Evolutionary conservation across 169 alveolate species (phyloP).

Genomic region (Fabrea salina): DNA sequence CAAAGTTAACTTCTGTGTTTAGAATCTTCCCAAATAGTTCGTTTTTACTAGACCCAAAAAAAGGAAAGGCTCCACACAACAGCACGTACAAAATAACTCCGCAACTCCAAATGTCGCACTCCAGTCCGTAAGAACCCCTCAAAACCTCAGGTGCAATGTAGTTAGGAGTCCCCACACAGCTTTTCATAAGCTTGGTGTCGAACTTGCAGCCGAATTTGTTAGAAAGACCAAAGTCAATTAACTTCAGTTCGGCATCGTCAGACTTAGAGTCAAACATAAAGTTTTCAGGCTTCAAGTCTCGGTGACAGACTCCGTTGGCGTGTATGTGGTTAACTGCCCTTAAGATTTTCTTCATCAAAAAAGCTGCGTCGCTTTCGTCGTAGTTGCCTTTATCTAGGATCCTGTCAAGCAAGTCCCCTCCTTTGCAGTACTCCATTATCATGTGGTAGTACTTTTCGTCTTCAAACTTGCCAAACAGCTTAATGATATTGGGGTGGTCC

Average conservation of each 20-base stretch:
- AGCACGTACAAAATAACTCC: conserved; percentile 25
- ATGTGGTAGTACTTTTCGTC: conserved; percentile 50
- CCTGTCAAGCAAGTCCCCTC: conserved; percentile 38
- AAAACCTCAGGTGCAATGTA: conserved; percentile 40
- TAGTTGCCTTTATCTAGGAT: neutral
- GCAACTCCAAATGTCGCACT: conserved; percentile 35
- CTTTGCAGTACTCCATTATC: conserved; percentile 61
- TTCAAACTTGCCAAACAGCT: conserved; percentile 58
- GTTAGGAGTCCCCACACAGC: conserved; percentile 35
- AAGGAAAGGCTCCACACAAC: conserved; percentile 26
- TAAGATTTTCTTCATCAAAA: neutral
- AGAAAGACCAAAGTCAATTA: conserved; percentile 69
- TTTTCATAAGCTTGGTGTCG: neutral
- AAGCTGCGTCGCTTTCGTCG: neutral
- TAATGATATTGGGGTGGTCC: conserved; percentile 60
- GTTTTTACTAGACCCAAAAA: neutral
- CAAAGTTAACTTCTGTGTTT: neutral
- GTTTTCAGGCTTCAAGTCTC: conserved; percentile 79
- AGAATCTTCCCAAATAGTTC: neutral
- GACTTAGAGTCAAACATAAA: conserved; percentile 50
- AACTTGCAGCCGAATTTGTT: conserved; percentile 25
- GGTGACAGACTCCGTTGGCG: conserved; percentile 55
- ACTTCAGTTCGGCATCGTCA: conserved; percentile 37
- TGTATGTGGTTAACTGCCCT: conserved; percentile 48
- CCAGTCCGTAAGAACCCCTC: neutral